Base-by-base conservation (phyloP, 2,329 filamentous ascomycete genomes). In the Thyridium curvatum region DNA sequence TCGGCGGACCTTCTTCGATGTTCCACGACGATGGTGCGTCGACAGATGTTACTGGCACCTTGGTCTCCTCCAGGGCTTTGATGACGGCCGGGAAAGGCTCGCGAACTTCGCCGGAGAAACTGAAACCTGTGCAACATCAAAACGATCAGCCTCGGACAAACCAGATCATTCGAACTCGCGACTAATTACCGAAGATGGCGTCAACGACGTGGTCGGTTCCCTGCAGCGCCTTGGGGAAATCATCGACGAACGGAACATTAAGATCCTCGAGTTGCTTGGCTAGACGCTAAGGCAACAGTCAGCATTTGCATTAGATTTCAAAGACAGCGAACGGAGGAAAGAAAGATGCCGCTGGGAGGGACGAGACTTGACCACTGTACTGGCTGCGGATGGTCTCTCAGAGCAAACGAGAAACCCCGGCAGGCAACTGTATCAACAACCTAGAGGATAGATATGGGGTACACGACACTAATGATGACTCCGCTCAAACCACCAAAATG, bases 21-120 rank as follows among this genome's bases (percentile, higher is more conserved):
- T 93, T 81, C 93, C 93, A 98, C 2, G 86, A 93, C 26, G 87
- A 94, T 1, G 93, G 93, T 7, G 87, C 89, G 64, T 98, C 93
- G 16, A 98, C 86, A 3, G 88, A 85, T 3, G 93, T 82, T 0
- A 97, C 84, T 0, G 89, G 86, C 8, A 93, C 54, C 18, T 73
- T 73, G 5, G 85, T 84, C 32, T 81, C 72, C 49, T 88, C 78
- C 30, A 98, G 71, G 8, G 84, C 80, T 44, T 75, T 68, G 50
- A 98, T 94, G 12, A 96, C 84, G 0, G 72, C 72, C 1, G 83
- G 82, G 55, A 97, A 98, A 1, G 93, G 93, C 48, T 94, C 87
- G n/a, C 93, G 82, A 38, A 98, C 83, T 47, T 93, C 83, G 7
- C 90, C 91, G 2, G 82, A 83, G 66, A 98, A 98, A 44, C 85